Evolutionary conservation across 1,284 basidiomycete genomes (phyloP).

Genomic region (Inonotus hispidus): DNA sequence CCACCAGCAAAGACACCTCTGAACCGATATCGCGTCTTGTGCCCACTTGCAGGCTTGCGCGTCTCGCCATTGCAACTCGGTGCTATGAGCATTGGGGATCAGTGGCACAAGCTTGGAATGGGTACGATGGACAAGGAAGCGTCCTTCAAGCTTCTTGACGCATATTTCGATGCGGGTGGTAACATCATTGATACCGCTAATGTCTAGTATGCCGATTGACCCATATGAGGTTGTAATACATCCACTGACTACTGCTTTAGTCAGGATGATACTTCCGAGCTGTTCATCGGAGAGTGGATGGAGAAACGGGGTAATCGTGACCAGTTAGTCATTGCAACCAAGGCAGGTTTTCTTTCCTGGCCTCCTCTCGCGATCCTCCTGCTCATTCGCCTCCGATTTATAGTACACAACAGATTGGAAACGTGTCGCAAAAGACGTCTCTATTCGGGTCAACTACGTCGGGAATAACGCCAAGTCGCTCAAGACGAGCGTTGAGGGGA

Average conservation of each 20-base stretch:
- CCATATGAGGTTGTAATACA: neutral
- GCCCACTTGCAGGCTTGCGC: slow-evolving; percentile 14
- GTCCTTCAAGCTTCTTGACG: slow-evolving; percentile 23
- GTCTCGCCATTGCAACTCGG: slow-evolving; percentile 44
- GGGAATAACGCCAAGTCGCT: slow-evolving; percentile 29
- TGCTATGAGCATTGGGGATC: slow-evolving; percentile 41
- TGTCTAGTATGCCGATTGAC: slow-evolving; percentile 15
- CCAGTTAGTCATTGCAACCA: slow-evolving; percentile 35
- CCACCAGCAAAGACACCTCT: slow-evolving; percentile 4
- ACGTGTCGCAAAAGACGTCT: slow-evolving; percentile 18
- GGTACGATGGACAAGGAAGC: slow-evolving; percentile 17
- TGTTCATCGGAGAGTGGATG: slow-evolving; percentile 35
- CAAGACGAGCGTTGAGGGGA: slow-evolving; percentile 24
- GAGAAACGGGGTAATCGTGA: slow-evolving; percentile 31
- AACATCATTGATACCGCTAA: slow-evolving; percentile 24
- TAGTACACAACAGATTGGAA: slow-evolving; percentile 27
- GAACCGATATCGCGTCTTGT: slow-evolving; percentile 16
- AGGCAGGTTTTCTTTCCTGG: slow-evolving; percentile 4
- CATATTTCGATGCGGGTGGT: slow-evolving; percentile 21
- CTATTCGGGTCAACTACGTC: slow-evolving; percentile 26
- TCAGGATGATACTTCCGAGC: slow-evolving; percentile 21
- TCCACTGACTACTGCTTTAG: neutral
- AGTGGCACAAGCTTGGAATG: slow-evolving; percentile 26
- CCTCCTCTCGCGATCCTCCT: neutral
- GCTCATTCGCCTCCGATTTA: too few species aligned